phyloP scores from a whole-genome alignment of 495 filamentous ascomycete species.

The Penicillium goetzii region DNA sequence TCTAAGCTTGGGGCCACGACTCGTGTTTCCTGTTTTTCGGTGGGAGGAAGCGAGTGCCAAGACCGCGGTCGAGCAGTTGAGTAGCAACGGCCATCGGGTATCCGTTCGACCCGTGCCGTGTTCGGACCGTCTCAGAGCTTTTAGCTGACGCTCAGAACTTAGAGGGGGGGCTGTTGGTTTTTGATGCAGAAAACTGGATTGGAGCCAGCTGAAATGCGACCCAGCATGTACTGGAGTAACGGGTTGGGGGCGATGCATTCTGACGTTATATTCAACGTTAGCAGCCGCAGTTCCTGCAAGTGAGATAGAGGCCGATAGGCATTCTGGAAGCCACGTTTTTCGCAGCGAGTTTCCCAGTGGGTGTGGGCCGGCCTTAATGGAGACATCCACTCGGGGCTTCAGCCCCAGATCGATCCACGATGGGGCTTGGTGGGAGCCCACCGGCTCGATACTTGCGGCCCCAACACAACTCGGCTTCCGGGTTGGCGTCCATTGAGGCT shows the following conservation, averaged over 20 bases:
- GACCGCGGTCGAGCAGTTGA: constrained; percentile 13
- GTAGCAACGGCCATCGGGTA: constrained; percentile 15
- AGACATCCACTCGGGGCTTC: constrained; percentile 17
- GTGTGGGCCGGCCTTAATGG: neutral
- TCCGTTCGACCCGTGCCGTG: constrained; percentile 23
- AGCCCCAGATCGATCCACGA: constrained; percentile 30
- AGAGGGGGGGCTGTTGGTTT: neutral
- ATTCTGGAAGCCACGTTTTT: constrained; percentile 37
- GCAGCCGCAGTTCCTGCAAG: constrained; percentile 19
- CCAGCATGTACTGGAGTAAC: neutral
- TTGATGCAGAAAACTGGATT: neutral
- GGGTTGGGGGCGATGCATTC: constrained; percentile 2
- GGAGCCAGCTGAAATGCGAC: neutral
- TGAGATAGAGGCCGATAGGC: constrained; percentile 17
- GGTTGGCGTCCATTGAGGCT: neutral
- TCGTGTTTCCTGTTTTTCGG: neutral
- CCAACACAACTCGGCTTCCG: neutral
- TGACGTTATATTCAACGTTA: neutral
- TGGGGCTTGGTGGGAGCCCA: constrained; percentile 5
- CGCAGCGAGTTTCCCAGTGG: constrained; percentile 15
- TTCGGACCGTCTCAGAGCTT: constrained; percentile 11
- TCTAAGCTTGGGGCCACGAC: neutral
- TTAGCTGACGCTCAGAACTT: neutral
- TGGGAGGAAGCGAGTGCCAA: constrained; percentile 16
- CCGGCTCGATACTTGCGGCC: neutral